A percentile compares a stretch with the other conserved stretches of the same genome.
phyloP scores from a whole-genome alignment of 2,329 filamentous ascomycete species.

The Neophaeococcomyces mojaviensis region DNA sequence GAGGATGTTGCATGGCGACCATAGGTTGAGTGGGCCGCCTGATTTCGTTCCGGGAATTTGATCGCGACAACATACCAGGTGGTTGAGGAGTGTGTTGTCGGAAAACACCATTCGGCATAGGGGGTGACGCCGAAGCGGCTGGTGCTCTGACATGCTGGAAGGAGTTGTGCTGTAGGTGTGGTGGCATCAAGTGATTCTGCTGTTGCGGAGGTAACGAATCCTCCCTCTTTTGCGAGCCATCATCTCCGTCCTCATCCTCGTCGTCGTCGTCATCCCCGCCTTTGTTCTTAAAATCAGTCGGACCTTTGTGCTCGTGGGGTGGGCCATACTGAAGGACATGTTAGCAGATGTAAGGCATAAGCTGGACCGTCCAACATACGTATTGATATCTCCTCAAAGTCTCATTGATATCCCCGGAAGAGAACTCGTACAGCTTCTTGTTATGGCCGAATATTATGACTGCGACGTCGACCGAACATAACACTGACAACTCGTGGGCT shows the following conservation, averaged over 20 bases:
- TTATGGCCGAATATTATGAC: constrained; percentile 98
- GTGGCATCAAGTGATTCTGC: constrained; percentile 53
- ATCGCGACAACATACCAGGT: constrained; percentile 60
- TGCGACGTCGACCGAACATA: constrained; percentile 96
- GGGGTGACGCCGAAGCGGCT: constrained; percentile 80
- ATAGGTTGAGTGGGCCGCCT: constrained; percentile 69
- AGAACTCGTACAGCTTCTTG: constrained; percentile 98
- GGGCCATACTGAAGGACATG: constrained; percentile 63
- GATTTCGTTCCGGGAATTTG: constrained; percentile 71
- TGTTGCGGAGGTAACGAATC: constrained; percentile 49
- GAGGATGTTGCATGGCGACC: constrained; percentile 54
- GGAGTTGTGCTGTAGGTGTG: constrained; percentile 58
- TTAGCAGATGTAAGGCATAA: constrained; percentile 8
- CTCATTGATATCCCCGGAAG: constrained; percentile 85
- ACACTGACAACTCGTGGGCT: constrained; percentile 93
- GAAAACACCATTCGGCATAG: constrained; percentile 71
- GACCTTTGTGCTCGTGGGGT: constrained; percentile 93
- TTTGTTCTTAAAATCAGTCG: constrained; percentile 80
- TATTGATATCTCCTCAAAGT: constrained; percentile 84
- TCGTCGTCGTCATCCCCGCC: constrained; percentile 67
- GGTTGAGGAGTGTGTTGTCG: constrained; percentile 78
- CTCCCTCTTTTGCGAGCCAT: constrained; percentile 57
- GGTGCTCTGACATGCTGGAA: constrained; percentile 76
- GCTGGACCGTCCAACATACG: constrained; percentile 49
- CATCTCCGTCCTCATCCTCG: constrained; percentile 66